phyloP scores from a whole-genome alignment of 306 rosid species.

The Hippophae rhamnoides region DNA sequence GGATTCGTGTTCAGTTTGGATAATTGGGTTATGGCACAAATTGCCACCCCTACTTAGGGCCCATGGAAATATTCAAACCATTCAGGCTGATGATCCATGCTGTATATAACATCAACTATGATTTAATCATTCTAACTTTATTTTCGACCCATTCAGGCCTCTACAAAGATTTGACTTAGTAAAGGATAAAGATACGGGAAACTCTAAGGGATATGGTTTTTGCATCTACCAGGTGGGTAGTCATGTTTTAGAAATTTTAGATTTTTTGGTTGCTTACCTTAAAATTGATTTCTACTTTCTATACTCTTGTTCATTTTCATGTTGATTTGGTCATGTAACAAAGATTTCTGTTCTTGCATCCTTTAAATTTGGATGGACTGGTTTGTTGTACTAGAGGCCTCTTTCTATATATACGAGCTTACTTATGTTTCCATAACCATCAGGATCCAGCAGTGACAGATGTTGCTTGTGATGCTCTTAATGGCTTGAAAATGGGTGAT shows the following conservation, averaged over 20 bases:
- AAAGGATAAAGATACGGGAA: slow-evolving; percentile 75
- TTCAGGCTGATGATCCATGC: slow-evolving; percentile 3
- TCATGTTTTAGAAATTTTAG: slow-evolving; percentile 10
- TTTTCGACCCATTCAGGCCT: slow-evolving; percentile 40
- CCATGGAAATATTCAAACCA: background rate
- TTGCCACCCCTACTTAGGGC: no score
- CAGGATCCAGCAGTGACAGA: slow-evolving; percentile 79
- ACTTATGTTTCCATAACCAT: slow-evolving; percentile 19
- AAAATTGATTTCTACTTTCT: background rate
- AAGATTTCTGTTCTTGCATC: background rate
- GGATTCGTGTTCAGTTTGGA: no score
- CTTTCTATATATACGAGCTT: slow-evolving; percentile 6
- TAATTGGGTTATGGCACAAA: no score
- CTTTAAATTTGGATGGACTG: background rate
- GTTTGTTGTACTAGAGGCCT: slow-evolving; percentile 10
- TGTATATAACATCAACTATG: slow-evolving; percentile 9
- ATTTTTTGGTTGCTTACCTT: slow-evolving; percentile 10
- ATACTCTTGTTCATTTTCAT: background rate
- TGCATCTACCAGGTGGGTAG: slow-evolving; percentile 61
- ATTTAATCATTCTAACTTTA: slow-evolving; percentile 13
- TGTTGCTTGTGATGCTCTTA: slow-evolving; percentile 69
- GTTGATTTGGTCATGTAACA: background rate
- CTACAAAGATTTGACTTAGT: slow-evolving; percentile 68
- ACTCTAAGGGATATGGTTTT: slow-evolving; percentile 80
- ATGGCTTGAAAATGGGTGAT: slow-evolving; percentile 81